Percentiles rank a stretch among this genome's conserved stretches.
Conservation (phyloP, 2,329 filamentous ascomycete species). For the Stachybotrys chartarum region DNA sequence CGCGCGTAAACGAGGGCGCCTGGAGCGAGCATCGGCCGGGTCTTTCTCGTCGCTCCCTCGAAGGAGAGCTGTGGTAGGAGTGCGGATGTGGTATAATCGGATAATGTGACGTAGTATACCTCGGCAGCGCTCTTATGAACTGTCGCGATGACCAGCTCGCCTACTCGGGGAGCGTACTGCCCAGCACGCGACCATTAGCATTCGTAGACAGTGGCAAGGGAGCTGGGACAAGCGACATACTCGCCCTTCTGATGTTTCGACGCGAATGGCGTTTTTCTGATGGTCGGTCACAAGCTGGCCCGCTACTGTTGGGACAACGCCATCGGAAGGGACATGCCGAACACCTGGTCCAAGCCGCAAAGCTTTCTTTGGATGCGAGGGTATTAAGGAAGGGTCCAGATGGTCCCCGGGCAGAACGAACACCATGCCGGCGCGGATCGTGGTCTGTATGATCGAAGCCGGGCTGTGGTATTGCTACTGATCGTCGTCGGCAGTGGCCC, state of each 20-base stretch:
- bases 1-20: slow-evolving; percentile 87
- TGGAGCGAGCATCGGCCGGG: slow-evolving; percentile 65
- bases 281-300: slow-evolving; percentile 61
- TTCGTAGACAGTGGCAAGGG: not conserved
- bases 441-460: slow-evolving; percentile 18
- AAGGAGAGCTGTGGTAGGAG: slow-evolving; percentile 85
- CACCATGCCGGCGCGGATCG: slow-evolving; percentile 45
- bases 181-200: slow-evolving; percentile 19
- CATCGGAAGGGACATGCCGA: slow-evolving; percentile 70
- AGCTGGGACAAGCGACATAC: slow-evolving; percentile 37
- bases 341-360: slow-evolving; percentile 80
- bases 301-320: slow-evolving; percentile 61
- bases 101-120: slow-evolving; percentile 71
- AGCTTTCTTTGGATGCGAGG: slow-evolving; percentile 59
- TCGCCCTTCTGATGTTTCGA: slow-evolving; percentile 64
- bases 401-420: slow-evolving; percentile 78
- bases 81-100: slow-evolving; percentile 56
- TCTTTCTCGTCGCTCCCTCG: slow-evolving; percentile 88
- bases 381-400: slow-evolving; percentile 59
- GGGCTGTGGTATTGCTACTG: too few species aligned
- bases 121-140: slow-evolving; percentile 71
- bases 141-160: slow-evolving; percentile 84
- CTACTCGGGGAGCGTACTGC: slow-evolving; percentile 71
- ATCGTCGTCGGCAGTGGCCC: too few species aligned
- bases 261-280: slow-evolving; percentile 70